Base-by-base conservation (phyloP, 371 early-diverging fungal genomes). In the Rhizopus delemar region DNA sequence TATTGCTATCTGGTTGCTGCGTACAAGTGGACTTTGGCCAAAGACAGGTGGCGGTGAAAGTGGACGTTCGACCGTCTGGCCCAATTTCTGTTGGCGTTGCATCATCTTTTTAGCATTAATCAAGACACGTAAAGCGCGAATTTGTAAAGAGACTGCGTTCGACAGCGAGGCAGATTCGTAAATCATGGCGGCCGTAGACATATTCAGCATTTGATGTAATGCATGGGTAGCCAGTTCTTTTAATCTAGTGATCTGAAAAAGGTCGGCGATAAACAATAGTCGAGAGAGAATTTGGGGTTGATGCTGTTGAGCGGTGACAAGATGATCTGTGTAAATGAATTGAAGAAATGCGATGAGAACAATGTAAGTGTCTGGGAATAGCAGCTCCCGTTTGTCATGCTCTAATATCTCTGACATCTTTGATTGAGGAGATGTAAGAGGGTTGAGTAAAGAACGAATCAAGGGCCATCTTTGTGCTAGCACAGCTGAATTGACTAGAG, bases 381-480 rank as follows among this genome's bases (percentile, higher is more conserved):
- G 66, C 7, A 66, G 65, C 39, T 67, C 63, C 3, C 68, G 59
- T 35, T 63, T 62, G 4, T 65, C 57, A 6, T 38, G 51, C 15
- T 59, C 60, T 2, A 65, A 16, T 1, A 55, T 38, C 3, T 50
- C 59, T 8, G 51, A 36, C 29, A 54, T 28, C 9, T 34, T 50
- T 8, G 36, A 11, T 50, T 55, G 46, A 31, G 68, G 74, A 9
- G 62, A 56, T 1, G 61, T 33, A 3, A 70, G 53, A n/a, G 72
- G 65, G 15, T 50, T 35, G 2, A 74, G 35, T 7, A 66, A 38
- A n/a, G 51, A 51, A 32, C 52, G 50, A 62, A 86, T 73, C 8
- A 67, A 68, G 6, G 86, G 84, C 90, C 90, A 89, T 8, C 90
- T 84, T 33, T 78, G 83, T 22, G 82, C 75, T 31, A 88, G 63